These are phyloP conservation scores for Cochliopodium minus DNA, from an alignment of 208 protist species.

Conservation along the genomic window DNA sequence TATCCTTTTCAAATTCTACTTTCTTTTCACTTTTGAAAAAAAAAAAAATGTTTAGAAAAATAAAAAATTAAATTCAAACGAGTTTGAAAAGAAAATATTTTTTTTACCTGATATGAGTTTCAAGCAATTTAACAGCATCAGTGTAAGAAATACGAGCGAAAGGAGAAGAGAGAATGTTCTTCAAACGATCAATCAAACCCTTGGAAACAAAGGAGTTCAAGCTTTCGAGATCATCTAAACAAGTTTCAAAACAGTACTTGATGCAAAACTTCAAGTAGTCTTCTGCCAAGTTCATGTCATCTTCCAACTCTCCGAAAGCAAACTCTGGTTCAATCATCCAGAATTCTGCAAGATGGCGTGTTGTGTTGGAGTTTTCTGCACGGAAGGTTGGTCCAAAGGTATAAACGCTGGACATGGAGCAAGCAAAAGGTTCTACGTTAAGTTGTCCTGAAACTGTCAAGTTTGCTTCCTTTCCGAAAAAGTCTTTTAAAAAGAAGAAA, in stretches of 20 bases:
- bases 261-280: slow-evolving; percentile 52
- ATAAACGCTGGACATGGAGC: slow-evolving; percentile 83
- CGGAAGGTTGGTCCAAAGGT: slow-evolving; percentile 84
- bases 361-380: slow-evolving; percentile 90
- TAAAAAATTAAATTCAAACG: too few relatives aligned
- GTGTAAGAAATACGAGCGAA: slow-evolving; percentile 79
- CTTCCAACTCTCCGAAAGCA: slow-evolving; percentile 83
- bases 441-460: slow-evolving; percentile 97
- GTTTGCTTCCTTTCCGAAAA: slow-evolving; percentile 87
- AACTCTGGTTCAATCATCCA: slow-evolving; percentile 91
- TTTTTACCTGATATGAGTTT: too few relatives aligned
- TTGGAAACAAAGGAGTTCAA: slow-evolving; percentile 48
- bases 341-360: slow-evolving; percentile 90
- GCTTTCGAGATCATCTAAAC: slow-evolving; percentile 30
- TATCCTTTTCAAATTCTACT: slow-evolving; percentile 20
- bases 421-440: slow-evolving; percentile 86
- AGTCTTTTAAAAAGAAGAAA: slow-evolving; percentile 81
- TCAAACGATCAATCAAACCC: neutral
- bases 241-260: neutral
- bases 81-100: too few relatives aligned
- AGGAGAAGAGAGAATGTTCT: slow-evolving; percentile 21
- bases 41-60: too few relatives aligned
- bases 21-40: neutral
- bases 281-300: slow-evolving; percentile 72
- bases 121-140: slow-evolving; percentile 83